These are phyloP conservation scores for Periconia sp. DNA, from an alignment of 2,329 filamentous ascomycete genomes.

Conservation along the genomic window DNA sequence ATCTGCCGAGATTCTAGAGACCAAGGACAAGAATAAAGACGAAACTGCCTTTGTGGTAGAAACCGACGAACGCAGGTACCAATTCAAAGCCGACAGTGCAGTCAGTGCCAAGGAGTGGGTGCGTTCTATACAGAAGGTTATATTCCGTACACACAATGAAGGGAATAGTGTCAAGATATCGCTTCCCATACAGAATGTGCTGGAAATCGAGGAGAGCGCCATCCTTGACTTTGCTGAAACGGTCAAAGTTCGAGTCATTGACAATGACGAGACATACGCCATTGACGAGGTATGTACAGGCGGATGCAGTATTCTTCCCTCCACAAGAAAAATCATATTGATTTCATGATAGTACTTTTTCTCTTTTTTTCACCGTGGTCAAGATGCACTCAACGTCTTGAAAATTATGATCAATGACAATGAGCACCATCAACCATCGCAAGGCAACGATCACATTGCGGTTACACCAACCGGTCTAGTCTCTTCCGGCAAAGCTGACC, in stretches of 20 bases:
- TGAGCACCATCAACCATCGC: conserved; percentile 40
- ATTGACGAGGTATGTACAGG: conserved; percentile 78
- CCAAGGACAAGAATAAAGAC: conserved; percentile 70
- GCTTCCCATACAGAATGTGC: conserved; percentile 81
- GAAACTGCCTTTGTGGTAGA: conserved; percentile 75
- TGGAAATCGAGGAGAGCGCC: conserved; percentile 89
- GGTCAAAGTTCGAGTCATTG: conserved; percentile 88
- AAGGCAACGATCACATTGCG: conserved; percentile 12
- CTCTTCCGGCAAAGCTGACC: conserved; percentile 11
- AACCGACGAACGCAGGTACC: conserved; percentile 79
- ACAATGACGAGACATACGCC: conserved; percentile 91
- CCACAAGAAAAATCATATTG: conserved; percentile 6
- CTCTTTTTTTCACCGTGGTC: conserved; percentile 85
- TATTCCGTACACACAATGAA: conserved; percentile 93
- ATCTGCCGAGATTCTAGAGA: conserved; percentile 73
- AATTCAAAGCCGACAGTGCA: conserved; percentile 85
- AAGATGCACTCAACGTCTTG: conserved; percentile 79
- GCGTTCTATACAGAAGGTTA: conserved; percentile 87
- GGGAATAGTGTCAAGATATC: conserved; percentile 97
- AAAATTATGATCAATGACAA: conserved; percentile 71
- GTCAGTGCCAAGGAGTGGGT: conserved; percentile 96
- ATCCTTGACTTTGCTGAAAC: conserved; percentile 92
- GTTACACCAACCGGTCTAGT: conserved; percentile 15
- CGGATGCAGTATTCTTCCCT: not conserved
- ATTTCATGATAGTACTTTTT: conserved; percentile 75